These are phyloP conservation scores for Coniochaeta ligniaria DNA, from an alignment of 2,329 filamentous ascomycete genomes.

Conservation along the genomic window DNA sequence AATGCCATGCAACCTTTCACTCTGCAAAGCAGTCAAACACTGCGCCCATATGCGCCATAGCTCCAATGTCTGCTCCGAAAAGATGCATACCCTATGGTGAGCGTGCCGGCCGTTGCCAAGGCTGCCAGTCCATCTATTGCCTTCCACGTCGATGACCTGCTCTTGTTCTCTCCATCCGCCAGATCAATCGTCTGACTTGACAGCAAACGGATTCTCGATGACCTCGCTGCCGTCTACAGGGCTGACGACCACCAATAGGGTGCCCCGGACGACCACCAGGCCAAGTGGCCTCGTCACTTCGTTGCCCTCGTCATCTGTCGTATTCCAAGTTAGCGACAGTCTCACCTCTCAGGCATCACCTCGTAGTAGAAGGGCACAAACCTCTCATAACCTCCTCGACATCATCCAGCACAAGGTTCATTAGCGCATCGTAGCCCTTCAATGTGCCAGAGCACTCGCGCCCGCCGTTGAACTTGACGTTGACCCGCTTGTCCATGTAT, in stretches of 20 bases:
- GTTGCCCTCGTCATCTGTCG: slow-evolving; percentile 84
- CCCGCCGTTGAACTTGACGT: slow-evolving; percentile 94
- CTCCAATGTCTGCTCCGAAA: not conserved
- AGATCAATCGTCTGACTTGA: slow-evolving; percentile 56
- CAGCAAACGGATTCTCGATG: slow-evolving; percentile 88
- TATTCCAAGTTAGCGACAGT: slow-evolving; percentile 4
- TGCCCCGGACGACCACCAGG: slow-evolving; percentile 84
- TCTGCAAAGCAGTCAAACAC: not conserved
- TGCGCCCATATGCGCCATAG: not conserved
- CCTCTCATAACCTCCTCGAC: slow-evolving; percentile 86
- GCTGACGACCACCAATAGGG: slow-evolving; percentile 84
- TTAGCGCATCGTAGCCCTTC: slow-evolving; percentile 94
- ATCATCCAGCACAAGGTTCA: slow-evolving; percentile 95
- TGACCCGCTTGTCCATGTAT: slow-evolving; percentile 95
- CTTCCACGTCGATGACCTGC: not conserved
- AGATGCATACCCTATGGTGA: not conserved
- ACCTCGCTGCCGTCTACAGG: slow-evolving; percentile 92
- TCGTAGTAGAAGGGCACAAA: slow-evolving; percentile 30
- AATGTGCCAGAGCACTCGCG: slow-evolving; percentile 85
- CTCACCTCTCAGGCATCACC: not conserved
- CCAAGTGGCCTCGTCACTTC: slow-evolving; percentile 74
- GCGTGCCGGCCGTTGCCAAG: no score
- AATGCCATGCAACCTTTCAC: not conserved
- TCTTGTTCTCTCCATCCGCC: not conserved
- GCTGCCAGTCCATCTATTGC: not conserved